These are phyloP conservation scores for Kickxella alabastrina DNA, from an alignment of 192 early-diverging fungal genomes.

Conservation along the genomic window DNA sequence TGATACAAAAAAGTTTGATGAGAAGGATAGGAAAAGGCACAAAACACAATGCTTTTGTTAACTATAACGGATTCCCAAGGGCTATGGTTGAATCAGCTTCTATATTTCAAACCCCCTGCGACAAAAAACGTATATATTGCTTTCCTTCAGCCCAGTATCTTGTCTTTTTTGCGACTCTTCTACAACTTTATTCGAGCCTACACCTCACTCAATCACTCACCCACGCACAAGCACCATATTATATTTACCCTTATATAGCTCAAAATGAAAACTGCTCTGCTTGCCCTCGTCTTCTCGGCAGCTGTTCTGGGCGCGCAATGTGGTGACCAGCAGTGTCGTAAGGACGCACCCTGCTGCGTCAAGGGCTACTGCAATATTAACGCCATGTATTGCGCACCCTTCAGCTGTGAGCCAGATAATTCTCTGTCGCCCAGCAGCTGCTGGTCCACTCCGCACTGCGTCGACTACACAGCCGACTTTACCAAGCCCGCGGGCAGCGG, in stretches of 20 bases:
- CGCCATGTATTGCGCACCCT: constrained; percentile 42
- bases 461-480: constrained; percentile 35
- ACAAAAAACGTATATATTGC: too few species aligned
- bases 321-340: constrained; percentile 25
- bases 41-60: too few species aligned
- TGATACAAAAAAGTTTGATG: too few species aligned
- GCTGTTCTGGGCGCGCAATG: constrained; percentile 17
- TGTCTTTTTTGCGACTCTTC: too few species aligned
- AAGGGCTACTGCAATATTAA: constrained; percentile 48
- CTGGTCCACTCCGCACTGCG: constrained; percentile 43
- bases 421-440: constrained; percentile 30
- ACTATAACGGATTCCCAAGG: too few species aligned
- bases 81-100: too few species aligned
- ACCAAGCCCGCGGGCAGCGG: background rate
- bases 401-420: constrained; percentile 46
- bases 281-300: constrained; percentile 7
- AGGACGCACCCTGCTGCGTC: constrained; percentile 51
- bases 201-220: too few species aligned
- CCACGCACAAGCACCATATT: too few species aligned
- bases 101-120: too few species aligned
- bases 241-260: background rate
- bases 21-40: too few species aligned
- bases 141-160: too few species aligned
- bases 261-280: constrained; percentile 11
- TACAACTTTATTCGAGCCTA: too few species aligned